Base-by-base conservation (phyloP, 106 monocot species). In the Xerophyta viscosa region DNA sequence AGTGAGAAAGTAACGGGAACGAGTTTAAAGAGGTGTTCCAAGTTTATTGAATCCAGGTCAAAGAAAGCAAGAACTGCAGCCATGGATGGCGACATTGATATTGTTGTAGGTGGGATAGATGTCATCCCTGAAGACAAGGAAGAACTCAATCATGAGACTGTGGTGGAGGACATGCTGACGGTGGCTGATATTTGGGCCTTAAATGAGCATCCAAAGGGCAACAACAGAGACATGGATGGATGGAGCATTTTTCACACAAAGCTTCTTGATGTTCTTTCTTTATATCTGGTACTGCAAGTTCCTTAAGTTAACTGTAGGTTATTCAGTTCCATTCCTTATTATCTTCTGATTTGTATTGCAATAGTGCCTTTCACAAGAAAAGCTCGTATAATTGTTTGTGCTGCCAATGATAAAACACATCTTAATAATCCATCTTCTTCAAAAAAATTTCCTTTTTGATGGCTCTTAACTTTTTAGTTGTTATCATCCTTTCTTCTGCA, bases 231-330 rank as follows among this genome's bases (percentile, higher is more conserved):
- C 33, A 65, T 46, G 45, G 72, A 75, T 50, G 30, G 49, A 3
- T 70, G 69, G 22, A 54, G 27, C 20, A 68, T 85, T 30, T 85
- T 96, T 60, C 73, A 71, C 22, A 73, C 81, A 17, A 96, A 82
- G 72, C 49, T 96, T 41, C 68, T 89, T 29, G 82, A 89, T 66
- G 68, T 61, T 31, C 70, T 96, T 24, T 69, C 60, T 44, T 54
- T 82, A 39, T 96, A 88, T 70, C 55, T 94, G 69, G 93, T 87
- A 81, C 29, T 51, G 18, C n/a, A n/a, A n/a, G n/a, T 33, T 33
- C 5, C 33, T 33, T 33, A 11, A 33, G 33, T 33, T 33, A 33
- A 33, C 11, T 6, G n/a, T n/a, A n/a, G n/a, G n/a, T n/a, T 11
- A 33, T 6, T 33, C 5, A 33, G 33, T 5, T 11, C 33, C 33